Evolutionary conservation across 495 filamentous ascomycete species (phyloP).

Genomic region (Amorphotheca resinae): DNA sequence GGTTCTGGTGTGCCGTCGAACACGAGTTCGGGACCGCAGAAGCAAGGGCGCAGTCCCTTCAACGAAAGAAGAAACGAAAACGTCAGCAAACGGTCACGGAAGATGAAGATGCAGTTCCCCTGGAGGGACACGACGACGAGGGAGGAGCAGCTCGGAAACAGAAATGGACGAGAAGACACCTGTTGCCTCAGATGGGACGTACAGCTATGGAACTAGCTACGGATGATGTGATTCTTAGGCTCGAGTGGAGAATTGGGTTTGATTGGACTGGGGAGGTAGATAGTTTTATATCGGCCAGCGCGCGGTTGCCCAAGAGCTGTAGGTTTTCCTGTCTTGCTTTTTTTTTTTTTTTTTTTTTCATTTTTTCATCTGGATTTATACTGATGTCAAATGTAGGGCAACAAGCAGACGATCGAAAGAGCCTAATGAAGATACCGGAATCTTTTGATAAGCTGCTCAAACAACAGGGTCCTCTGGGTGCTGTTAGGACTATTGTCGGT

Average conservation of each 20-base stretch:
- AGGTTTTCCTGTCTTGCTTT: slow-evolving; percentile 19
- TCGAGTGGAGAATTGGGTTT: slow-evolving; percentile 45
- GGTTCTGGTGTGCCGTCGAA: slow-evolving; percentile 33
- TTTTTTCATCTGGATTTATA: not conserved
- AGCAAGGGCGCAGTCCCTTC: slow-evolving; percentile 17
- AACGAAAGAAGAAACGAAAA: slow-evolving; percentile 24
- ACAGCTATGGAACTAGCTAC: slow-evolving; percentile 27
- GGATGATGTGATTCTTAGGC: slow-evolving; percentile 24
- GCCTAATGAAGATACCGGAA: slow-evolving; percentile 34
- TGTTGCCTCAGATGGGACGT: slow-evolving; percentile 29
- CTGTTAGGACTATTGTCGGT: slow-evolving; percentile 39
- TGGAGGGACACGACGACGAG: slow-evolving; percentile 8
- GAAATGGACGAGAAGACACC: slow-evolving; percentile 14
- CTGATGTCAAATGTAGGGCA: slow-evolving; percentile 29
- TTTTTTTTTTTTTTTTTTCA: not conserved
- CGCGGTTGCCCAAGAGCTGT: slow-evolving; percentile 39
- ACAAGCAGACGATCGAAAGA: slow-evolving; percentile 33
- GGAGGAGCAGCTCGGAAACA: slow-evolving; percentile 6
- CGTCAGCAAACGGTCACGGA: slow-evolving; percentile 13
- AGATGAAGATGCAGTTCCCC: slow-evolving; percentile 5
- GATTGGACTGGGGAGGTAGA: slow-evolving; percentile 53
- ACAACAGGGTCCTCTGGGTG: slow-evolving; percentile 36
- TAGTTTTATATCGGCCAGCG: slow-evolving; percentile 33
- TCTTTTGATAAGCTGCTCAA: slow-evolving; percentile 40
- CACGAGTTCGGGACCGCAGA: slow-evolving; percentile 25